Evolutionary conservation across 192 early-diverging fungal species (phyloP), one percentile per base, ranked within the genome.

Genomic region (Coemansia sp.): DNA sequence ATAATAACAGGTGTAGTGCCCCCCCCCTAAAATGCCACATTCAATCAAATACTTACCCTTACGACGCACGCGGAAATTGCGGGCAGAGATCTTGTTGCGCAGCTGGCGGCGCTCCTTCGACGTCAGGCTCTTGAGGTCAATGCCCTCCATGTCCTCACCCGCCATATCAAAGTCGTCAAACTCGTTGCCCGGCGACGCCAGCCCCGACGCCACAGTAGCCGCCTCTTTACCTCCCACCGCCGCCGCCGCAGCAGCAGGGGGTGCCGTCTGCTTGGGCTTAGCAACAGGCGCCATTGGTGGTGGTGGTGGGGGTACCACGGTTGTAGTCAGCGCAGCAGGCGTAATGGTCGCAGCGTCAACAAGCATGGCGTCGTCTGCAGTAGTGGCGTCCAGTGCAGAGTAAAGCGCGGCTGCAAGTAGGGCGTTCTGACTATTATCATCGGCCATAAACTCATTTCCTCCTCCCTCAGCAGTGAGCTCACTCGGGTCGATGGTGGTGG

Each of bases 51-150:
- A 63, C 78, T 75, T 80, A 80, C 78, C 93, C 85, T 95, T 95
- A 84, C 92, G 86, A 59, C 93, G 86, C 48, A 89, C 85, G 46
- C 93, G 85, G 76, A 95, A 95, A 78, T 93, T 93, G 69, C 92
- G 83, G 21, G 93, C 93, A 21, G 90, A 92, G 37, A 95, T 89
- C 71, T 95, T 95, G 84, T 95, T 95, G 59, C 93, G 84, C 74
- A 93, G 76, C 81, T 92, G 91, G 27, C 93, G 86, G 36, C 91
- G 84, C 76, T 95, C 91, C 74, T 90, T 93, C 17, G 89, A 85
- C 11, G 87, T 78, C 77, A 94, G 78, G 21, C 79, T 82, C 45
- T 89, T 89, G 60, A 88, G 67, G 65, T 92, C 88, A 40, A 86
- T 71, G 10, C 76, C 83, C 16, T 70, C 76, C 33, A 72, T 48